Percentiles rank a stretch among this genome's conserved stretches.
Evolutionary conservation across 768 basidiomycete genomes (phyloP).

Genomic region (Suillus weaverae): DNA sequence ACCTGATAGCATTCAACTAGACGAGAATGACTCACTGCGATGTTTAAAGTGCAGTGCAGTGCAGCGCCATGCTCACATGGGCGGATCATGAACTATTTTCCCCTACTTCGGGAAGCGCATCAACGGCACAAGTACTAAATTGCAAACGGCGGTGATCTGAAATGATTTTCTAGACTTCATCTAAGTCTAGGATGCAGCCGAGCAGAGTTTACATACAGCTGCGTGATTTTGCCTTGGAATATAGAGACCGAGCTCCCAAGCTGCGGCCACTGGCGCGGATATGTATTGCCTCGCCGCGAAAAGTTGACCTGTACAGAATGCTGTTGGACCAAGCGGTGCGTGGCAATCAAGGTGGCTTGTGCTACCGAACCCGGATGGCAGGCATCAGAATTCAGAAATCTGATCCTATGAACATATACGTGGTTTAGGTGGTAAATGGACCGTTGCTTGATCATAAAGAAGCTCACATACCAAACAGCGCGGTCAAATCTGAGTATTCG

Average conservation of each 20-base stretch:
- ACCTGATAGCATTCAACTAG: background rate
- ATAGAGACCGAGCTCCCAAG: background rate
- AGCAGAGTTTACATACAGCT: conserved; percentile 6
- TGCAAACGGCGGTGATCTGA: background rate
- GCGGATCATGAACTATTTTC: background rate
- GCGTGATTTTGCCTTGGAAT: background rate
- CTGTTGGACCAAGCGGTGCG: background rate
- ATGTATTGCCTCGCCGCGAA: background rate
- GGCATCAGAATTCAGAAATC: background rate
- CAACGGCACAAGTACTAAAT: background rate
- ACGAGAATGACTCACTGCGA: background rate
- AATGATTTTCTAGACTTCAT: background rate
- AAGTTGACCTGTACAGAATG: background rate
- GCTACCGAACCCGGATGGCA: background rate
- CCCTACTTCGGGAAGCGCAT: background rate
- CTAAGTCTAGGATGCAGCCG: conserved; percentile 5
- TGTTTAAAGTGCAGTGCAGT: background rate
- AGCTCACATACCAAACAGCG: background rate
- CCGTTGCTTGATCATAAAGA: background rate
- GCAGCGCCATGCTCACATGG: background rate
- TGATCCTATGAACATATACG: background rate
- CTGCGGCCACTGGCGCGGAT: background rate
- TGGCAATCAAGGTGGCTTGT: background rate
- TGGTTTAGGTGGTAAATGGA: background rate
- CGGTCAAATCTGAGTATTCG: background rate